Evolutionary conservation across 768 basidiomycete genomes (phyloP).

Genomic region (Suillus subalutaceus): DNA sequence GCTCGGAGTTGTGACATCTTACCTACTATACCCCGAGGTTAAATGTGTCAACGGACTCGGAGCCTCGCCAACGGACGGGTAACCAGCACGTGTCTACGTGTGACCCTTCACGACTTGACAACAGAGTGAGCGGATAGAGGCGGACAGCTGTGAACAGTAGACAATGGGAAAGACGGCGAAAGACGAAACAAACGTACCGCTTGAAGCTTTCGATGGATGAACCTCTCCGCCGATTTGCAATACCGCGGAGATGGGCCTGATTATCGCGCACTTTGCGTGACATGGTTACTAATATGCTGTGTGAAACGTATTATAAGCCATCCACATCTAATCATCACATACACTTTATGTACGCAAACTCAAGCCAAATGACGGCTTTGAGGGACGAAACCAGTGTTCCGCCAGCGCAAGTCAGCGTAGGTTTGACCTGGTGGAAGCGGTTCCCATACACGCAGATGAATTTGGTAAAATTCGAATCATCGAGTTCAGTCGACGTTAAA

Average conservation of each 20-base stretch:
- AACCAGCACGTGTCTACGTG: background rate
- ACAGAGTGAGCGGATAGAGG: background rate
- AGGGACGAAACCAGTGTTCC: background rate
- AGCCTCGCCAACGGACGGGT: background rate
- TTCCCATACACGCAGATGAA: background rate
- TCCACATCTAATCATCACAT: background rate
- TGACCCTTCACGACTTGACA: background rate
- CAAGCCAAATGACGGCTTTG: background rate
- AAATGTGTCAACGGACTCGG: background rate
- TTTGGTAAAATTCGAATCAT: background rate
- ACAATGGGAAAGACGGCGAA: background rate
- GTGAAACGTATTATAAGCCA: background rate
- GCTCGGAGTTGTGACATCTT: background rate
- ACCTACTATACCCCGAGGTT: background rate
- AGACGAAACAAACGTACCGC: background rate
- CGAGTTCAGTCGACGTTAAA: background rate
- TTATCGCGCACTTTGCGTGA: constrained; percentile 3
- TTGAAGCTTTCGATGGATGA: background rate
- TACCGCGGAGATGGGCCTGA: background rate
- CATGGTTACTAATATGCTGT: background rate
- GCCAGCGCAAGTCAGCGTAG: background rate
- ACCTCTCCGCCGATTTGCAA: background rate
- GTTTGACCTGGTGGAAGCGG: background rate
- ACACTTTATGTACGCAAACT: background rate
- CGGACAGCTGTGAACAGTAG: background rate